Base-by-base conservation (phyloP, 2,329 filamentous ascomycete genomes). In the Ophiostoma triangulosporum region DNA sequence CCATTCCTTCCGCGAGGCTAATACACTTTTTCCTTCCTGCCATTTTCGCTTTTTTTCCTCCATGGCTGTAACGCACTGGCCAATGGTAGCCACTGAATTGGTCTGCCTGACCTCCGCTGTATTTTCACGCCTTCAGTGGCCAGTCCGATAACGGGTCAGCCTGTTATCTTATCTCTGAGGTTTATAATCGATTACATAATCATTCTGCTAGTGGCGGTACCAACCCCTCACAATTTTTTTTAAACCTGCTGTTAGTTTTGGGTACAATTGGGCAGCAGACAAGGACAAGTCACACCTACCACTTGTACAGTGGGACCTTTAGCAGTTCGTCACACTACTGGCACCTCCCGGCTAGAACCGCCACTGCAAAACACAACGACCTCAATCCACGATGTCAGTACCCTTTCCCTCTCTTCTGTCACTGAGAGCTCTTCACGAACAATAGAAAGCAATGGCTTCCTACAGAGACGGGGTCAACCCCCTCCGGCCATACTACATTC, bases 401-500 rank as follows among this genome's bases (percentile, higher is more conserved):
- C 24, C 14, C 6, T 24, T 27, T 20, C 22, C 11, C 24, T 46
- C 26, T 27, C 40, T 40, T 5, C 15, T n/a, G 15, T 5, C 20
- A 24, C 20, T 12, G 24, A 43, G 46, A 48, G 12, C n/a, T n/a
- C n/a, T n/a, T n/a, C n/a, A 20, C 17, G 7, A 29, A 22, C 20
- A 22, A 9, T 17, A 29, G 1, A n/a, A 27, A 48, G 31, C 58
- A 58, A 77, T 74, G 73, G 65, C 72, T 61, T 64, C 68, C 58
- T 65, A 69, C 51, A 64, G 66, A 62, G 71, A 75, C 57, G 71
- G 68, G 57, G 67, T 75, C 56, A 86, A 86, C 61, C 83, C 83
- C 55, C 70, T 86, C 54, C 74, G 83, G 57, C 83, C 83, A 17
- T 86, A 86, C 69, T 85, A 86, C 65, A 80, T 83, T 59, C 76